Evolutionary conservation across 1,284 basidiomycete genomes (phyloP), one percentile per base, ranked within the genome.

Genomic region (Leccinum fallax): DNA sequence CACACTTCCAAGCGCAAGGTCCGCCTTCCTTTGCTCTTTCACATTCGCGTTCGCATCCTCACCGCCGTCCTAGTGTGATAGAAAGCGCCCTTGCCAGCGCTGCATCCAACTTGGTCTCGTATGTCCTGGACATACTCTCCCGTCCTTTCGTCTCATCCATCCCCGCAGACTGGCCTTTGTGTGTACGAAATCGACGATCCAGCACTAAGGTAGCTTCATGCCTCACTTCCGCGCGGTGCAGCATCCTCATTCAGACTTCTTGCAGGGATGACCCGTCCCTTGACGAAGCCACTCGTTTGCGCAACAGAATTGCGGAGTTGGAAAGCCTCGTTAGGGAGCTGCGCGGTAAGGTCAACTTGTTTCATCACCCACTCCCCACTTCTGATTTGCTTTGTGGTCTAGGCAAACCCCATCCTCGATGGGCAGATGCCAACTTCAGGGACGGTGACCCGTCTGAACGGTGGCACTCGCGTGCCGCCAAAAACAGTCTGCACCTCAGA

Each of bases 1-100:
- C 94, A 95, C 76, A 94, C 93, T 55, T 94, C 94, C 60, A 95
- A 95, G 79, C 82, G 93, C 71, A 95, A 94, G 83, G 93, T 93
- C 65, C 65, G 82, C 74, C 53, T 5, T 64, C 63, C 36, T 2
- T 19, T 5, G 9, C 43, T 11, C 55, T 10, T 30, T 52, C 16
- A 24, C 19, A 9, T 28, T 10, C 16, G 4, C 6, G 11, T 49
- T 36, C 55, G n/a, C 0, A 0, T 30, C 58, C 59, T 64, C 38
- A 62, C 59, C 61, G 43, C 32, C 54, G 54, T 55, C 51, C 49
- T 66, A 92, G 89, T 92, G 90, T 69, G 90, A 92, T 77, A 80
- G 90, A 63, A 92, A 92, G 71, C 83, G 89, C 43, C 93, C 93
- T n/a, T 94, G 93, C 76, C 89, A 92, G 66, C 81, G 93, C 60